These are phyloP conservation scores for Trichoderma asperelloides DNA, from an alignment of 495 filamentous ascomycete genomes.

Conservation along the genomic window DNA sequence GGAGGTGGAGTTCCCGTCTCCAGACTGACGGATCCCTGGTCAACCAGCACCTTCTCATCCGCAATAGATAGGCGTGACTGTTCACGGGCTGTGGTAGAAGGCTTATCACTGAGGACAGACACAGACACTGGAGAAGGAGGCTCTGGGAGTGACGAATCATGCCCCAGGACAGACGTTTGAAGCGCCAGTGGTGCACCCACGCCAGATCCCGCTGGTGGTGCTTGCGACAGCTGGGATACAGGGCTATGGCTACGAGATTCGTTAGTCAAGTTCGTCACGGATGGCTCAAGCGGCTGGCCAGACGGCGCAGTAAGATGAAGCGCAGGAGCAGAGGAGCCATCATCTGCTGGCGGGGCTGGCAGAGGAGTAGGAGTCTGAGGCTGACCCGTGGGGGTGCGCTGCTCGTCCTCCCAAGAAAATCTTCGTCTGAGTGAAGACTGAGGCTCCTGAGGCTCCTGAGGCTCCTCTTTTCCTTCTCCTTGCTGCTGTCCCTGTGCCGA, in stretches of 20 bases:
- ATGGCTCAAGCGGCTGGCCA: neutral
- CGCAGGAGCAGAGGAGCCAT: neutral
- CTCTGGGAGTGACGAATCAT: neutral
- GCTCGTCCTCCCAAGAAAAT: slow-evolving; percentile 9
- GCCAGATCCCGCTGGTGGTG: neutral
- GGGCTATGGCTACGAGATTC: slow-evolving; percentile 6
- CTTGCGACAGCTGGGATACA: slow-evolving; percentile 2
- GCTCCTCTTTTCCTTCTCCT: neutral
- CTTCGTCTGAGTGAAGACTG: neutral
- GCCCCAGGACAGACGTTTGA: neutral
- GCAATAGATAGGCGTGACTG: slow-evolving; percentile 25
- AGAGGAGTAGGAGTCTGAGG: neutral
- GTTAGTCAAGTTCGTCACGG: neutral
- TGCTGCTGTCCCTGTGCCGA: neutral
- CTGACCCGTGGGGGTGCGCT: neutral
- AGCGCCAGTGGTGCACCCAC: neutral
- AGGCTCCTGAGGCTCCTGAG: neutral
- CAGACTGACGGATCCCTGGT: slow-evolving; percentile 20
- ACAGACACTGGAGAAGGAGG: neutral
- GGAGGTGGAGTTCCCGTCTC: slow-evolving; percentile 24
- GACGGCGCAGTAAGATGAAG: neutral
- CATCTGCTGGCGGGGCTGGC: neutral
- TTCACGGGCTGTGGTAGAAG: neutral
- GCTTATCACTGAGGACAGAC: neutral
- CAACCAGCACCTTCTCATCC: slow-evolving; percentile 32